These are phyloP conservation scores for Gonium pectorale DNA, from an alignment of 139 green algal species.

Conservation along the genomic window DNA sequence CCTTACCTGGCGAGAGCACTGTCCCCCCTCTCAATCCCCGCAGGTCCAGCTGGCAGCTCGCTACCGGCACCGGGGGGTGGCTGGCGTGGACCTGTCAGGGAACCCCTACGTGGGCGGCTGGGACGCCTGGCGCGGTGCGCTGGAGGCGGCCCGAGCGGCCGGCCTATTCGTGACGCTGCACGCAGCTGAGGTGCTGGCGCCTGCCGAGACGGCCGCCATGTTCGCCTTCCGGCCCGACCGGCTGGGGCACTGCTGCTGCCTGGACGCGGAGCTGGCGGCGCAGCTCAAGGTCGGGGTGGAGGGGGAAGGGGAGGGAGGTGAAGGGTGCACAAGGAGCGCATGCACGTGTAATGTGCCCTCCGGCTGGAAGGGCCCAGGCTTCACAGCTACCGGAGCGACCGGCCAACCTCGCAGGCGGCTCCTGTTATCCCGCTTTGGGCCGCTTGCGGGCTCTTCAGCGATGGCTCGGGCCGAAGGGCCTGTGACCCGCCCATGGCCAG, in stretches of 20 bases:
- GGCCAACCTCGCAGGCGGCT: too few relatives aligned
- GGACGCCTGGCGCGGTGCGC: constrained; percentile 66
- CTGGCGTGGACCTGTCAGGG: constrained; percentile 83
- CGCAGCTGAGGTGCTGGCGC: constrained; percentile 75
- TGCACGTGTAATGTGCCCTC: too few relatives aligned
- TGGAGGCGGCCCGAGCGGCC: constrained; percentile 60
- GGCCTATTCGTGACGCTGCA: constrained; percentile 82
- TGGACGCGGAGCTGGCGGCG: constrained; percentile 67
- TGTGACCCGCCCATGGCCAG: too few relatives aligned
- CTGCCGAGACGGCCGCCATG: constrained; percentile 72
- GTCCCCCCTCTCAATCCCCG: too few relatives aligned
- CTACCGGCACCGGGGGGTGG: constrained; percentile 54
- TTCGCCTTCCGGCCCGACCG: constrained; percentile 76
- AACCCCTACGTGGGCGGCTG: constrained; percentile 76
- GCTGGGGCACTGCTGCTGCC: constrained; percentile 86
- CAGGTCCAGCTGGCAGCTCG: constrained; percentile 67
- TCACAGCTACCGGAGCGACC: too few relatives aligned
- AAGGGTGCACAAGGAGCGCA: too few relatives aligned
- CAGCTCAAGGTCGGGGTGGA: constrained; percentile 61
- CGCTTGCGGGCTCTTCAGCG: too few relatives aligned
- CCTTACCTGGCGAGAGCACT: too few relatives aligned
- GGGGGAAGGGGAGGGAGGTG: too few relatives aligned
- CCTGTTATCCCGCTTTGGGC: too few relatives aligned
- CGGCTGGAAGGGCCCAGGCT: too few relatives aligned
- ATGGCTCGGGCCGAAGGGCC: too few relatives aligned